phyloP scores from a whole-genome alignment of 2,329 filamentous ascomycete species.

The Berkeleyomyces rouxiae region DNA sequence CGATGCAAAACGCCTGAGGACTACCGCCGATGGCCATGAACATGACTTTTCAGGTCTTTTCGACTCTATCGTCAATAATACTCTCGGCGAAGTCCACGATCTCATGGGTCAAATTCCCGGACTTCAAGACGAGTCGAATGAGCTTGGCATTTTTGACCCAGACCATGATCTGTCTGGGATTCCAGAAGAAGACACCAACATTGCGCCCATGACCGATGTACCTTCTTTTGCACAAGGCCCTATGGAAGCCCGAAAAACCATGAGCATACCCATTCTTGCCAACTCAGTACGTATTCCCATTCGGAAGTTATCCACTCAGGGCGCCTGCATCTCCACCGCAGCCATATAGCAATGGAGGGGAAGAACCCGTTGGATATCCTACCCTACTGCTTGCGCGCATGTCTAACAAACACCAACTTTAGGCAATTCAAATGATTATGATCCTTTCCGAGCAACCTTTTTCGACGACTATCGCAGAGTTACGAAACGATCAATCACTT shows the following conservation, averaged over 20 bases:
- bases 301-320: too few relatives aligned
- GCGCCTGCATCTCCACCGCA: too few relatives aligned
- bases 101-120: slow-evolving; percentile 22
- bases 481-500: slow-evolving; percentile 20
- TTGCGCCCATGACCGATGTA: slow-evolving; percentile 17
- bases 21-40: not conserved
- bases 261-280: slow-evolving; percentile 25
- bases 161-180: slow-evolving; percentile 22
- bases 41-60: slow-evolving; percentile 10
- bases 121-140: slow-evolving; percentile 15
- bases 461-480: slow-evolving; percentile 18
- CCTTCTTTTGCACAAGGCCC: slow-evolving; percentile 22
- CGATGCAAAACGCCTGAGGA: slow-evolving; percentile 14
- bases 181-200: slow-evolving; percentile 19
- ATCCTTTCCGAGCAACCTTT: slow-evolving; percentile 22
- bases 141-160: slow-evolving; percentile 16
- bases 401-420: not conserved
- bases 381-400: not conserved
- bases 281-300: slow-evolving; percentile 23
- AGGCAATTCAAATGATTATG: slow-evolving; percentile 24
- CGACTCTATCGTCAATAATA: slow-evolving; percentile 23
- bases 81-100: slow-evolving; percentile 25
- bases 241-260: slow-evolving; percentile 23
- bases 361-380: too few relatives aligned
- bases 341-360: too few relatives aligned